Percentiles rank a stretch among this genome's conserved stretches.
These are phyloP conservation scores for Parathielavia appendiculata DNA, from an alignment of 495 filamentous ascomycete species.

Conservation along the genomic window DNA sequence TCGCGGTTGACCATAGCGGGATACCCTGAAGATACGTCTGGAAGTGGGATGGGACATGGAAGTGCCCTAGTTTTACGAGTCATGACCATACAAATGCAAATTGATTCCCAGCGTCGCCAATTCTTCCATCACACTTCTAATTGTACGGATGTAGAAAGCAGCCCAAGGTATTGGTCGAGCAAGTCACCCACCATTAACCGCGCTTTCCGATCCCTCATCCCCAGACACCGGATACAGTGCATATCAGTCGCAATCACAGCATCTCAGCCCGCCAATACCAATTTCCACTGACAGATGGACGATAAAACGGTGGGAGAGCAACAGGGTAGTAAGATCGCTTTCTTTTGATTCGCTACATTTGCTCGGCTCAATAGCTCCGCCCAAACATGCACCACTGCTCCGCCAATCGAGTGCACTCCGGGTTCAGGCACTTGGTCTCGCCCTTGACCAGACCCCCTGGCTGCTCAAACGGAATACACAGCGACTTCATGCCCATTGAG, in stretches of 20 bases:
- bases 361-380: slow-evolving; percentile 49
- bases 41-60: neutral
- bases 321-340: neutral
- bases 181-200: slow-evolving; percentile 3
- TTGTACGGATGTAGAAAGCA: neutral
- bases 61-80: neutral
- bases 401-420: slow-evolving; percentile 67
- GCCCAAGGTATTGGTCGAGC: slow-evolving; percentile 10
- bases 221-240: neutral
- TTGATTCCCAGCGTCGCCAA: neutral
- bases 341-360: neutral
- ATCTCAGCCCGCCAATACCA: neutral
- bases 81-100: neutral
- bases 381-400: slow-evolving; percentile 88
- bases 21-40: neutral
- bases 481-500: slow-evolving; percentile 92
- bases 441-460: slow-evolving; percentile 71
- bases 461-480: slow-evolving; percentile 97
- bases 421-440: slow-evolving; percentile 84
- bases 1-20: no score
- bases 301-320: neutral
- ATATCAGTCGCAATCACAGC: neutral
- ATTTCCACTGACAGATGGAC: neutral
- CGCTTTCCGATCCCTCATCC: neutral
- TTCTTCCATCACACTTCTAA: neutral